These are phyloP conservation scores for Fabrea salina DNA, from an alignment of 169 alveolate genomes.

Conservation along the genomic window DNA sequence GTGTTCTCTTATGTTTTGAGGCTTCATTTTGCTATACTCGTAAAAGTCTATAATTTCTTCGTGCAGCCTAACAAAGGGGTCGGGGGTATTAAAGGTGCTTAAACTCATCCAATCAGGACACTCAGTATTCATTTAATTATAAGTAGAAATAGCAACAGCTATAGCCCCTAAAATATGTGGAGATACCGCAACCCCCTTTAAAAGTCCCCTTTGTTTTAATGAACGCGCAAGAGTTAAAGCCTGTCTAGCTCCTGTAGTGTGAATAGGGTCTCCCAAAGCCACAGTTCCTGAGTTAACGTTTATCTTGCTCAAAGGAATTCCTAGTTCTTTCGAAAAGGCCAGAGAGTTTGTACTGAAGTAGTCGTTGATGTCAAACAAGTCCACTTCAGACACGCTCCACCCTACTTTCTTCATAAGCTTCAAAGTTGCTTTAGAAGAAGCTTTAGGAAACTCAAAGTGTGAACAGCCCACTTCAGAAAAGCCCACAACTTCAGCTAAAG, in stretches of 20 bases:
- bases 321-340: not conserved
- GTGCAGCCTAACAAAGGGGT: not conserved
- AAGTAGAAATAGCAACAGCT: not conserved
- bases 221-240: not conserved
- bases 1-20: not conserved
- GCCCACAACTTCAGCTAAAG: not conserved
- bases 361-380: not conserved
- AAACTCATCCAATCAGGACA: not conserved
- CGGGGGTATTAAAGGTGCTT: not conserved
- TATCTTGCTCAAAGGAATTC: not conserved
- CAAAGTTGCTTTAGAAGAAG: not conserved
- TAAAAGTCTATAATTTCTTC: constrained; percentile 26
- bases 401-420: not conserved
- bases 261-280: not conserved
- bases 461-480: not conserved
- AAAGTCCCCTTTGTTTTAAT: not conserved
- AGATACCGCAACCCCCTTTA: not conserved
- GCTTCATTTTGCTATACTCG: not conserved
- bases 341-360: not conserved
- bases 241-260: not conserved
- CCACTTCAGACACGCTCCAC: not conserved
- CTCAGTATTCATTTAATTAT: too few relatives aligned
- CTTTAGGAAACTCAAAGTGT: not conserved
- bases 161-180: not conserved
- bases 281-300: not conserved